Percentiles rank a stretch among this genome's conserved stretches.
Conservation (phyloP, 352 stramenopile genomes). For the Phytophthora kernoviae region DNA sequence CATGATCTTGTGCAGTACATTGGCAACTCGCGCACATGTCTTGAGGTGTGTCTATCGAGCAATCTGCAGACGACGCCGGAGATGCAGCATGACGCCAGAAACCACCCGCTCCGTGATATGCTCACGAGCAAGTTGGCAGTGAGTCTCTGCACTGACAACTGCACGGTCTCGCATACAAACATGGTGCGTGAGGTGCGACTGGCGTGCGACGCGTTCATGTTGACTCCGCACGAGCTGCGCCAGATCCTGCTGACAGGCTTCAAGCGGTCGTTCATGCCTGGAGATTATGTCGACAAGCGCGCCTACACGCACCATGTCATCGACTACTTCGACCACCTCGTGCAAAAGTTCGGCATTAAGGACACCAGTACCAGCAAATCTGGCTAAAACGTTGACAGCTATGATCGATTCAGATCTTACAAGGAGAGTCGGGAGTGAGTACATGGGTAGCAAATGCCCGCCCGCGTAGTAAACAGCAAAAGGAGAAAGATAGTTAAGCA, state of each 20-base stretch:
- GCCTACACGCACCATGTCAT: conserved; percentile 87
- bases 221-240: conserved; percentile 73
- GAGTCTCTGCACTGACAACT: conserved; percentile 88
- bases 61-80: conserved; percentile 87
- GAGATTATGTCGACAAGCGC: conserved; percentile 77
- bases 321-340: conserved; percentile 85
- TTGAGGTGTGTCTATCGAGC: conserved; percentile 89
- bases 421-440: not conserved
- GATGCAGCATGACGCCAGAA: conserved; percentile 72
- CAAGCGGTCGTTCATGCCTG: conserved; percentile 86
- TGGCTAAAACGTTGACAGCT: conserved; percentile 8
- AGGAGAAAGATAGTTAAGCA: not conserved
- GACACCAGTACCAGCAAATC: conserved; percentile 41
- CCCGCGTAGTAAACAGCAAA: not conserved
- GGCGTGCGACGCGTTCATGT: conserved; percentile 78
- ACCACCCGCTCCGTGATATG: conserved; percentile 83
- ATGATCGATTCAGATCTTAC: not conserved
- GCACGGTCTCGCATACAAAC: conserved; percentile 85
- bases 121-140: conserved; percentile 84
- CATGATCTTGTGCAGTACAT: conserved; percentile 87
- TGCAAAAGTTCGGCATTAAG: conserved; percentile 69
- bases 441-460: not conserved
- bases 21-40: conserved; percentile 76
- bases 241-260: conserved; percentile 86
- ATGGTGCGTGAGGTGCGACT: conserved; percentile 85